Base-by-base conservation (phyloP, 2,329 filamentous ascomycete species). In the Fusarium setosum region DNA sequence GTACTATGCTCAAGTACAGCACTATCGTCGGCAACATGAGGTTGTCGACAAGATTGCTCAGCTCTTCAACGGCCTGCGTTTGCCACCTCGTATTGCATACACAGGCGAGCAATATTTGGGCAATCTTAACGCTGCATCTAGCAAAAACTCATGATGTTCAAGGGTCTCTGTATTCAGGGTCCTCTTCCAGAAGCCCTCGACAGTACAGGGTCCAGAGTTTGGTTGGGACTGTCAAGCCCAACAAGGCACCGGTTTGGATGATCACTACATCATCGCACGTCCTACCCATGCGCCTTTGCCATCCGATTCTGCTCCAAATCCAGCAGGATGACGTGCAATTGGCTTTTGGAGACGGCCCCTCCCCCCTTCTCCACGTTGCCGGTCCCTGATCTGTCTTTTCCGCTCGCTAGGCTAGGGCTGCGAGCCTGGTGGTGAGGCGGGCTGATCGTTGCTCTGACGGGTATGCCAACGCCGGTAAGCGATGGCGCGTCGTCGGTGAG, bases 191-290 rank as follows among this genome's bases (percentile, higher is more conserved):
- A 67, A 67, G 37, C 38, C 18, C 51, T 67, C 56, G 44, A 51
- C 56, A 44, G 51, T 41, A 47, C 64, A 67, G 52, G 64, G 60
- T 64, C 61, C 35, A 50, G 48, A 35, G 23, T 54, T 53, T 61
- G 64, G 51, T 26, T 55, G 60, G 64, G 47, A 48, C 60, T 67
- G 64, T 48, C 52, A 68, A 61, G 56, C 64, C 64, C n/a, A 67
- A 67, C 34, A 32, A 32, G 64, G 64, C 48, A 68, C 52, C 41
- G 18, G 47, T 58, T 45, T 47, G 51, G 64, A 59, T 65, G 64
- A 67, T 67, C 64, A 68, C 64, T 67, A 68, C 64, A 67, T 67
- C 64, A 68, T 67, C 56, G 55, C 40, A 67, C 64, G 45, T 68
- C 56, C 51, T 52, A 67, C 64, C 64, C 64, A 65, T 68, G 64